Base-by-base conservation (phyloP, 202 grass and related monocot species). In the Musa balbisiana region DNA sequence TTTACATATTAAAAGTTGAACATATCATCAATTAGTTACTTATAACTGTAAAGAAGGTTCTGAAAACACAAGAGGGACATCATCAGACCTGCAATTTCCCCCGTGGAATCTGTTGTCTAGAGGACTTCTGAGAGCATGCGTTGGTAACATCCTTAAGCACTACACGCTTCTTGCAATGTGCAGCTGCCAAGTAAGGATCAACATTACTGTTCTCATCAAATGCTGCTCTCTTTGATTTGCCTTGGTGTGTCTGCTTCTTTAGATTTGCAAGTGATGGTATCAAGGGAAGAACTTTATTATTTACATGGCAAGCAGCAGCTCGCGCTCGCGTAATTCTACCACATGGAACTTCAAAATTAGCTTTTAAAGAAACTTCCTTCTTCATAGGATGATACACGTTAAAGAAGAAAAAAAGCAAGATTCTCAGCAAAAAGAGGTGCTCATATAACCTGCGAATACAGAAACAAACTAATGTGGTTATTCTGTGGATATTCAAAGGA, bases 291-390 rank as follows among this genome's bases (percentile, higher is more conserved):
- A 54, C 24, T 11, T 24, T 81, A 69, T 63, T 73, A 71, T 67
- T 80, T 87, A 58, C 80, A 72, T 62, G 64, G 49, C 12, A 79
- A 52, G 77, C 89, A 73, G 82, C 77, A 68, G 91, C 73, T 76
- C 81, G 87, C 56, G 95, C 78, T 55, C 95, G 79, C 27, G 91
- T 98, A 70, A 98, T 76, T 81, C 91, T 80, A 16, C 81, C 88
- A 76, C 71, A 76, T 53, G 85, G 82, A 81, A 73, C 81, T 83
- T 83, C 80, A 59, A 68, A 71, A 77, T 79, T 79, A 56, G 29
- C 2, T 4, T 5, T 55, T 29, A 22, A 43, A 50, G 19, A 55
- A 74, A 29, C 25, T 23, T 14, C 72, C 53, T 74, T 74, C 72
- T 74, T 74, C 72, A 74, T 73, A 17, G 24, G 11, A 16, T n/a